Base-by-base conservation (phyloP, 2,329 filamentous ascomycete species). In the Trichothecium roseum region DNA sequence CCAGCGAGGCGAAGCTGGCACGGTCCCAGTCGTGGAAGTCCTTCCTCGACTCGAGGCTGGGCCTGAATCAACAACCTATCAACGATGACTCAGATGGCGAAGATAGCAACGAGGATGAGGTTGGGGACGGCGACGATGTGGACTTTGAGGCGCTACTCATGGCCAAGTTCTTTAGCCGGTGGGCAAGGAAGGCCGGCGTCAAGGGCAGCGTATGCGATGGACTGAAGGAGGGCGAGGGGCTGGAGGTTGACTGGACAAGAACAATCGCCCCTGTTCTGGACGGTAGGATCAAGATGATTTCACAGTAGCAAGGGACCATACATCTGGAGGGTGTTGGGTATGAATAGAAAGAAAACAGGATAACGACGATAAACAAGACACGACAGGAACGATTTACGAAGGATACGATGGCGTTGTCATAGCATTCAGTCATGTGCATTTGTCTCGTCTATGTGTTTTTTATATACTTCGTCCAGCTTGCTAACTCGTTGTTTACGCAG, bases 221-320 rank as follows among this genome's bases (percentile, higher is more conserved):
- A 13, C 68, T 84, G 40, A 66, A 69, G 38, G 65, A 76, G 34
- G 69, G 63, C 1, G 76, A 78, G 40, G 20, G 20, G 20, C 64
- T 65, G 30, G 70, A 77, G 34, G 76, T 81, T 22, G 70, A 80
- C 43, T 94, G 86, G 85, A 89, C 84, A 8, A 75, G 73, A 41
- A 81, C 84, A 2, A 88, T 94, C 54, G 75, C 80, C 37, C 87
- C 87, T 1, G 70, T 72, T 38, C 41, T 89, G 8, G 86, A 94
- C 53, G 85, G 84, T 1, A 72, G 86, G 32, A 93, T 94, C 29
- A 55, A 52, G 22, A 69, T 68, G 53, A 50, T 69, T 3, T 48
- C 40, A 18, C 42, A 37, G 37, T 49, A 38, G 35, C n/a, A n/a
- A n/a, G n/a, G n/a, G n/a, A n/a, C n/a, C n/a, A n/a, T n/a, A n/a